phyloP scores from a whole-genome alignment of 352 stramenopile genomes.

The Thraustochytrium sp. region DNA sequence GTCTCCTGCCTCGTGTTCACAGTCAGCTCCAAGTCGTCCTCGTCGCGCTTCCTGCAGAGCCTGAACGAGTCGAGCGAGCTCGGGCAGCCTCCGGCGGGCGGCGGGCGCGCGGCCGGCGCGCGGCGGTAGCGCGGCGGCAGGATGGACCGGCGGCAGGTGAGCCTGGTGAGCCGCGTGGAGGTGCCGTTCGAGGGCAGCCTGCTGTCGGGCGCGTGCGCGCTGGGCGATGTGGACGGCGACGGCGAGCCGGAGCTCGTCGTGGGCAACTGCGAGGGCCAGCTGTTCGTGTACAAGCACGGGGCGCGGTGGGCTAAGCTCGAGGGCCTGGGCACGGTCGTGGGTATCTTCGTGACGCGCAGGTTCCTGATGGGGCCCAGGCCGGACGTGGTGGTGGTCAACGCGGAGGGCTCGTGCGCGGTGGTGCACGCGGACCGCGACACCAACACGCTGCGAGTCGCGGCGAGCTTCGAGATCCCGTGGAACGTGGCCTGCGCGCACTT shows the following conservation, averaged over 20 bases:
- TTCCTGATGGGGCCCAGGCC: not conserved
- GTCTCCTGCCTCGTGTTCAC: too few relatives aligned
- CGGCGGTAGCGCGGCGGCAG: not conserved
- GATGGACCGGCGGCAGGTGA: conserved; percentile 22
- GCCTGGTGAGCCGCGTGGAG: conserved; percentile 6
- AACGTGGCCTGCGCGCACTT: conserved; percentile 11
- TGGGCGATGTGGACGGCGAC: conserved; percentile 12
- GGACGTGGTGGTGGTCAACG: not conserved
- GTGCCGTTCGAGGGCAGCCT: not conserved
- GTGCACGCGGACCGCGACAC: not conserved
- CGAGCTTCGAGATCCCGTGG: conserved; percentile 26
- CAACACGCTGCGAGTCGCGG: not conserved
- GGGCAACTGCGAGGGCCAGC: not conserved
- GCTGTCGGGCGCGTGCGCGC: not conserved
- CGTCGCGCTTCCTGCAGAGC: too few relatives aligned
- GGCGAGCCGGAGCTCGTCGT: conserved; percentile 1
- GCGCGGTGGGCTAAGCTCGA: not conserved
- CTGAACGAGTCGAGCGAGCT: too few relatives aligned
- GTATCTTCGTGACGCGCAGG: not conserved
- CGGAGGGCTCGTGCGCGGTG: not conserved
- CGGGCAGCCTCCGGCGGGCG: not conserved
- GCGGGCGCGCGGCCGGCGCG: not conserved
- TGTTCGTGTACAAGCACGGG: not conserved
- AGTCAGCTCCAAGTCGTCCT: too few relatives aligned
- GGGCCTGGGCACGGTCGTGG: not conserved